Evolutionary conservation across 2,329 filamentous ascomycete genomes (phyloP).

Genomic region (Colletotrichum filicis): DNA sequence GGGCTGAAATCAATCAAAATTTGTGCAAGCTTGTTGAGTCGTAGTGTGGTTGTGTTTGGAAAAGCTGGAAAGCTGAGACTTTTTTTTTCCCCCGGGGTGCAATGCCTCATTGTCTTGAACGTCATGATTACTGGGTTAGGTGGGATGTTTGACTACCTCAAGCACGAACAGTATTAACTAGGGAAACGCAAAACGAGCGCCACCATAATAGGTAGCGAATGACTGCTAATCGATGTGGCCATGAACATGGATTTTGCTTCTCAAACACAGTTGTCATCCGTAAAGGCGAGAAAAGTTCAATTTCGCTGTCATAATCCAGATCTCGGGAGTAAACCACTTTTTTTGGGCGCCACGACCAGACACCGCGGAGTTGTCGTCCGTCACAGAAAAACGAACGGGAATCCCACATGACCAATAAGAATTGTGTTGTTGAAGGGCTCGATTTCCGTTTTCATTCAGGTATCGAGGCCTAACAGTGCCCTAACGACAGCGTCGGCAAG

Average conservation of each 20-base stretch:
- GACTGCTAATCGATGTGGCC: too few relatives aligned
- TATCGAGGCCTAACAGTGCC: conserved; percentile 41
- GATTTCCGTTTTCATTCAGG: conserved; percentile 39
- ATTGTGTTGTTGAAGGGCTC: conserved; percentile 25
- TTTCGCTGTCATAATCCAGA: conserved; percentile 31
- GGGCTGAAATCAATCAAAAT: not conserved
- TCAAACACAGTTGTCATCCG: not conserved
- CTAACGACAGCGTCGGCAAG: conserved; percentile 55
- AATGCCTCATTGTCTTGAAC: conserved; percentile 23
- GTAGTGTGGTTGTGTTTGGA: not conserved
- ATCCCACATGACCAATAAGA: conserved; percentile 25
- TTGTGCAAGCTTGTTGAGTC: not conserved
- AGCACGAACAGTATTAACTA: not conserved
- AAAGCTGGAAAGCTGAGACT: not conserved
- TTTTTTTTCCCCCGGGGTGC: not conserved
- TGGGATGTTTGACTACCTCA: not conserved
- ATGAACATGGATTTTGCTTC: not conserved
- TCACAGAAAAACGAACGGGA: conserved; percentile 14
- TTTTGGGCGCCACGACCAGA: conserved; percentile 20
- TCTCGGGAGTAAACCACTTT: conserved; percentile 20
- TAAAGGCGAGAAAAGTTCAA: conserved; percentile 25
- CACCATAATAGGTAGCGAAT: not conserved
- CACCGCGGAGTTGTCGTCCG: conserved; percentile 24
- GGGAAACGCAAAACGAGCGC: not conserved
- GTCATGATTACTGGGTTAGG: conserved; percentile 32